Evolutionary conservation across 306 rosid genomes (phyloP), one percentile per base, ranked within the genome.

Genomic region (Morella rubra): DNA sequence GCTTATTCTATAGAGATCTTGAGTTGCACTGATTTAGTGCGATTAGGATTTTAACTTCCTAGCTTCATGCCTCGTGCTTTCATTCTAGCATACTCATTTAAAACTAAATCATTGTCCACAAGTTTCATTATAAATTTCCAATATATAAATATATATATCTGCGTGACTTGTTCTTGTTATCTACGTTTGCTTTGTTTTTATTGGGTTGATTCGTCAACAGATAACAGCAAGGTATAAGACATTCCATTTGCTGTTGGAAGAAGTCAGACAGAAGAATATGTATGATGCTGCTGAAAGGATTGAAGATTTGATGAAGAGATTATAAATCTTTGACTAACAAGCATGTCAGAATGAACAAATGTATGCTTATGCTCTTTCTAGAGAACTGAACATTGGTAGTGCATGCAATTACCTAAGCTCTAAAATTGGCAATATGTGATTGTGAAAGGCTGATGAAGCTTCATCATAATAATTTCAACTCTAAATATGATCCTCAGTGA

Each of bases 171-270:
- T n/a, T n/a, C n/a, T n/a, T n/a, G n/a, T n/a, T n/a, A n/a, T n/a
- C n/a, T n/a, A n/a, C n/a, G n/a, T n/a, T n/a, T n/a, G n/a, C n/a
- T n/a, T n/a, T n/a, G n/a, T n/a, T n/a, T n/a, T n/a, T n/a, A n/a
- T n/a, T n/a, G n/a, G n/a, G n/a, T n/a, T 94, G 97, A 79, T 89
- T 76, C 78, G 81, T 79, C 89, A 77, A 80, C 97, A 81, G 47
- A 72, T 92, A 59, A 72, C 78, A 76, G 97, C 98, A 0, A 86
- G 90, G 60, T 89, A 85, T 64, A 76, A 76, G 77, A 91, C 97
- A 19, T 92, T 95, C 69, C 90, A 88, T 74, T 78, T 94, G 73
- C 87, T 94, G 59, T 82, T 86, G 83, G 88, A 91, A 19, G 96
- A 87, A 81, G 87, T 87, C 58, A 86, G 83, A 67, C 82, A 68